A percentile compares a stretch with the other conserved stretches of the same genome.
Evolutionary conservation across 495 filamentous ascomycete species (phyloP).

Genomic region (Aspergillus steynii): DNA sequence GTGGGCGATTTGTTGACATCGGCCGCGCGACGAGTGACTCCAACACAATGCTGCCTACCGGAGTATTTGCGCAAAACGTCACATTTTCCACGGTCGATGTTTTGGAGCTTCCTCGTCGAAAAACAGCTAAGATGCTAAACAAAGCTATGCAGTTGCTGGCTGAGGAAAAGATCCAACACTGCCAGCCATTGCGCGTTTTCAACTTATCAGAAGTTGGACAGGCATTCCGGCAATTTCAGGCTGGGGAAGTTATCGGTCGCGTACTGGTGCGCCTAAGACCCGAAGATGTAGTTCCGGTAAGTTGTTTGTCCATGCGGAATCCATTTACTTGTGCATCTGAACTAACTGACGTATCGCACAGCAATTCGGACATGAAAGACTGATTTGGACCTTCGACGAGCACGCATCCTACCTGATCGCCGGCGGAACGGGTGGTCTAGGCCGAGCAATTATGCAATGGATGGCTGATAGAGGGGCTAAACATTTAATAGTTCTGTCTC

Average conservation of each 20-base stretch:
- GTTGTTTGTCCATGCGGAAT: background rate
- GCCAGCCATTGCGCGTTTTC: background rate
- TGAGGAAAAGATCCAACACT: background rate
- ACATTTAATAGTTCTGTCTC: slow-evolving; percentile 28
- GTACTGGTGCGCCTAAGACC: background rate
- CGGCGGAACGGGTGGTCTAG: slow-evolving; percentile 36
- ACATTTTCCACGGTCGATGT: background rate
- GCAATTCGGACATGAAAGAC: no score
- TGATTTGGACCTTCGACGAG: slow-evolving; percentile 5
- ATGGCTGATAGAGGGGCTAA: slow-evolving; percentile 29
- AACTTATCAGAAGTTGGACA: background rate
- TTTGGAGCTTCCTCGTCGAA: no score
- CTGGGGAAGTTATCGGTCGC: background rate
- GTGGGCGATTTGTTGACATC: slow-evolving; percentile 3
- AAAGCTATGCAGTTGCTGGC: background rate
- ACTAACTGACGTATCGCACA: no score
- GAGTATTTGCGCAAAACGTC: background rate
- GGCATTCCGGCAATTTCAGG: background rate
- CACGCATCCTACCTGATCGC: slow-evolving; percentile 35
- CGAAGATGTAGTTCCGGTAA: background rate
- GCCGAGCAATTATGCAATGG: slow-evolving; percentile 26
- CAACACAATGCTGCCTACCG: background rate
- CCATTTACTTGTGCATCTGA: no score
- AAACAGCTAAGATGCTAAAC: no score
- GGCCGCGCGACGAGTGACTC: background rate